Evolutionary conservation across 805 yeast genomes (phyloP), one percentile per base, ranked within the genome.

Genomic region (Zygotorulaspora danielsina): DNA sequence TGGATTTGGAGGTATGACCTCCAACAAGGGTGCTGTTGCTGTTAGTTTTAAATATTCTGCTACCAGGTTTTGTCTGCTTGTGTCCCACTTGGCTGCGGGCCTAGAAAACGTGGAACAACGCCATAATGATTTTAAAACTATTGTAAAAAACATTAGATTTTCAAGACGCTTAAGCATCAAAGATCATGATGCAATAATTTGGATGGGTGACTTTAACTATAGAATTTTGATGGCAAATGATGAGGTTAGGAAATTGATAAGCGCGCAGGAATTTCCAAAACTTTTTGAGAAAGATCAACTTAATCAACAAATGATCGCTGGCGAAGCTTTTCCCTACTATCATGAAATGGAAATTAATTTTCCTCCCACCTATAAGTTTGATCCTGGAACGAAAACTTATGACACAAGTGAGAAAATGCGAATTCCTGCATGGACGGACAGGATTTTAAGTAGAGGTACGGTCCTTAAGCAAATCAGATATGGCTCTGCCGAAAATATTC

Each of bases 391-490:
- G 0, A 76, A 74, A 33, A 64, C 57, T 2, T 93, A 89, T 58
- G 99, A 93, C 59, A 75, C 95, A 0, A 81, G 94, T 28, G 97
- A 90, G 54, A 93, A 93, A 62, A 81, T 79, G 61, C 75, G 99
- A 46, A 79, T 85, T 9, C 99, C 98, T 1, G 94, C 98, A 0
- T 93, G 98, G 98, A 89, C 97, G 2, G 99, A 93, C 65, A 67
- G 98, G 41, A 79, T 90, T 21, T 62, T 89, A 34, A 80, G 78
- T 53, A 67, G 83, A 18, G 79, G 84, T 11, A 65, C 66, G n/a
- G 68, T 73, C 8, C 59, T 89, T 41, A 69, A 65, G 32, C 90
- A 84, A 45, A 46, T 72, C 1, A 63, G 66, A 6, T 93, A 90
- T 58, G 72, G 76, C 10, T 69, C 81, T 36, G 76, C 71, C 7